These are phyloP conservation scores for Aspergillus homomorphus DNA, from an alignment of 495 filamentous ascomycete species.

Conservation along the genomic window DNA sequence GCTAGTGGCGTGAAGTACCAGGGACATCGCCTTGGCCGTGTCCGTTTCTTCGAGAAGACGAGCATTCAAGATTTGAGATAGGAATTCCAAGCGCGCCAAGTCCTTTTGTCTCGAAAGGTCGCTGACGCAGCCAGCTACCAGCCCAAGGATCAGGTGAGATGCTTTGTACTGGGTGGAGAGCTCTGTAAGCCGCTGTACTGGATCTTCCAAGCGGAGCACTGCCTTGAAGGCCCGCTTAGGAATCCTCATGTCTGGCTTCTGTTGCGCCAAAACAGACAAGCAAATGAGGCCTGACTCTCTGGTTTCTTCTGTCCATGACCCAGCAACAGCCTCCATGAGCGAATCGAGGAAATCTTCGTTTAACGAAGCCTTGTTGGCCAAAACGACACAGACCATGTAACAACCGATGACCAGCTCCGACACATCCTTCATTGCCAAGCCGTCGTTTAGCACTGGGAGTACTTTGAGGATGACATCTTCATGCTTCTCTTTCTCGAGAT, in stretches of 20 bases:
- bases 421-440: constrained; percentile 65
- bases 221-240: constrained; percentile 67
- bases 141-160: constrained; percentile 69
- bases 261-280: constrained; percentile 73
- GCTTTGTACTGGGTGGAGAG: constrained; percentile 63
- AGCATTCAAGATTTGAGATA: constrained; percentile 59
- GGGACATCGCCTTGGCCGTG: constrained; percentile 56
- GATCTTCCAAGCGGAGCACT: constrained; percentile 59
- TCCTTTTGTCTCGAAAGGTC: constrained; percentile 62
- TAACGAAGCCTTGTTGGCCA: constrained; percentile 75
- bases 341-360: constrained; percentile 69
- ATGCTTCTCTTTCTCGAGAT: constrained; percentile 66
- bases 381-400: constrained; percentile 84
- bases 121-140: constrained; percentile 63
- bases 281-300: constrained; percentile 72
- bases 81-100: constrained; percentile 48
- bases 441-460: constrained; percentile 71
- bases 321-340: constrained; percentile 81
- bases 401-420: constrained; percentile 76
- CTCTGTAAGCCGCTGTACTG: constrained; percentile 55
- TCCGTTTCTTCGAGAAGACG: constrained; percentile 61
- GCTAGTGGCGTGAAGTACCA: constrained; percentile 50
- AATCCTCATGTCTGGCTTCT: constrained; percentile 55
- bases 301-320: constrained; percentile 70
- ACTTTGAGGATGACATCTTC: constrained; percentile 74